Evolutionary conservation across 768 basidiomycete genomes (phyloP).

Genomic region (Rhodotorula kratochvilovae): DNA sequence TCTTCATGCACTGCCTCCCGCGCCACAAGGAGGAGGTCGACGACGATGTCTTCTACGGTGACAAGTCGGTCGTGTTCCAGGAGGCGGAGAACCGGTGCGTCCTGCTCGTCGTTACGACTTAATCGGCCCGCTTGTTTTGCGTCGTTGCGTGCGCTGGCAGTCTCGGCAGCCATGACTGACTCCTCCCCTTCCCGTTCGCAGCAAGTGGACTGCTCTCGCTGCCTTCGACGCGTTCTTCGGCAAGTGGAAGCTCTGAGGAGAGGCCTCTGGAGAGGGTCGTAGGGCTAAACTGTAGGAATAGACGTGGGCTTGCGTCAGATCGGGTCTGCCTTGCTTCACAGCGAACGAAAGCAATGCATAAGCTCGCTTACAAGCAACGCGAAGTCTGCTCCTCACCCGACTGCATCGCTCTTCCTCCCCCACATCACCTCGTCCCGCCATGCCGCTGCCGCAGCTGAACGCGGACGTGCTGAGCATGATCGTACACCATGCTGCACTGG

Average conservation of each 20-base stretch:
- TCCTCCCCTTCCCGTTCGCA: background rate
- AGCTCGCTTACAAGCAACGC: too few relatives aligned
- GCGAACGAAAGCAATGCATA: too few relatives aligned
- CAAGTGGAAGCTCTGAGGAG: constrained; percentile 31
- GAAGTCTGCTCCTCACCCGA: too few relatives aligned
- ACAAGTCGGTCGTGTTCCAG: constrained; percentile 82
- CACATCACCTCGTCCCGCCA: background rate
- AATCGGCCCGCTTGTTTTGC: too few relatives aligned
- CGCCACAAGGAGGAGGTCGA: constrained; percentile 89
- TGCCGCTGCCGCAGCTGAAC: too few relatives aligned
- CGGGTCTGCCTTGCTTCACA: too few relatives aligned
- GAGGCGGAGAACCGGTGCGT: constrained; percentile 79
- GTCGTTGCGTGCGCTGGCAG: too few relatives aligned
- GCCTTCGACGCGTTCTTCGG: constrained; percentile 58
- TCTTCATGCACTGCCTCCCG: constrained; percentile 93
- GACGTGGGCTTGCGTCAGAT: too few relatives aligned
- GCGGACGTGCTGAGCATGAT: too few relatives aligned
- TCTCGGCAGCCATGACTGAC: background rate
- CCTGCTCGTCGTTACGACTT: background rate
- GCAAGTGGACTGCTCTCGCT: constrained; percentile 92
- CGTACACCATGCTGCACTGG: too few relatives aligned
- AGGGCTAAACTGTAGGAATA: background rate
- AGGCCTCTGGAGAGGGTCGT: background rate
- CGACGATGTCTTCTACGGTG: constrained; percentile 94
- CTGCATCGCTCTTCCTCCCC: background rate